Base-by-base conservation (phyloP, 306 rosid genomes). In the Delonix regia region DNA sequence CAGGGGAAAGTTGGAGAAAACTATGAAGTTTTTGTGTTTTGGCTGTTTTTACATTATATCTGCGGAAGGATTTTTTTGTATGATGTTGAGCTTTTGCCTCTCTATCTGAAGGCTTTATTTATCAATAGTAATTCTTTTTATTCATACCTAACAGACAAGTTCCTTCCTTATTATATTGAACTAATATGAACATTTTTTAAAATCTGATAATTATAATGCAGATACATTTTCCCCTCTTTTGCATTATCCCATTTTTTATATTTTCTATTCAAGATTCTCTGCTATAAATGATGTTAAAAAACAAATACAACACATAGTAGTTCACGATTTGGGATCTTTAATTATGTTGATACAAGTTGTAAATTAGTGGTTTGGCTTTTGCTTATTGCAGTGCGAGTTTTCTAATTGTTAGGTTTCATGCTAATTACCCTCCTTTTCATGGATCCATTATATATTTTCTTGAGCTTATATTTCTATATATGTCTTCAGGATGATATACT, bases 401-500 rank as follows among this genome's bases (percentile, higher is more conserved):
- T 71, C 49, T 42, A 68, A 48, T 73, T 48, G 38, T 34, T 67
- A 12, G 27, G 60, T 53, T 74, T 24, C 34, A 24, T 56, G 28
- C 49, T 24, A n/a, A 62, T 75, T 62, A 47, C 62, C 52, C 48
- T 73, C 8, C 64, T 53, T 47, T 81, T 62, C 48, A 34, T 57
- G 52, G 63, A 74, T 69, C 30, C 73, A 42, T 24, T 70, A 41
- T 36, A 73, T 69, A 62, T 63, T 63, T 19, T 65, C 69, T 52
- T 70, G 19, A 63, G 74, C 85, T 85, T 77, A 64, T 68, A 53
- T 69, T 76, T 70, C 55, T 77, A 33, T 71, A 80, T 68, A 66
- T 76, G 72, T 76, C 77, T 85, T 71, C 90, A 95, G 99, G 99
- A 95, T 88, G 98, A 95, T 87, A 95, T 95, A 83, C 88, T 95